Conservation (phyloP, 371 early-diverging fungal genomes). For the Mucor mucedo region DNA sequence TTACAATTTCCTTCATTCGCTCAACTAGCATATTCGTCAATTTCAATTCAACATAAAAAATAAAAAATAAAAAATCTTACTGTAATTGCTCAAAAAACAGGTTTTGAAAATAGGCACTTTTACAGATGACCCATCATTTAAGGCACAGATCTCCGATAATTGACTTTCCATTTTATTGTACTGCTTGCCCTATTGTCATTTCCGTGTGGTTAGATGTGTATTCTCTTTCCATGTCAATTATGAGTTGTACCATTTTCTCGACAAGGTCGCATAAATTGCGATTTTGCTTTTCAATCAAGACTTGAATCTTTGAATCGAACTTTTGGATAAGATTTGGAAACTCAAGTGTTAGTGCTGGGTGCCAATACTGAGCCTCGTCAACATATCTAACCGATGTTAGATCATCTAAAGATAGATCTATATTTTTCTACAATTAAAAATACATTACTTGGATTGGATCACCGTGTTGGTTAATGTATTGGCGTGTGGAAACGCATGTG, state of each 20-base stretch:
- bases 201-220: background rate
- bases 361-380: constrained; percentile 53
- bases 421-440: background rate
- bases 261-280: constrained; percentile 27
- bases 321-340: constrained; percentile 40
- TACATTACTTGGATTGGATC: constrained; percentile 43
- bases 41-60: background rate
- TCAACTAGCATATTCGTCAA: constrained; percentile 10
- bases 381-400: constrained; percentile 35
- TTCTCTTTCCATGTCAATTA: background rate
- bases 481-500: constrained; percentile 40
- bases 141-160: constrained; percentile 22
- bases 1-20: constrained; percentile 24
- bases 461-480: constrained; percentile 44
- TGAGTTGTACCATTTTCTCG: constrained; percentile 34
- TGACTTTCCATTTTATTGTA: constrained; percentile 42
- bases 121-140: constrained; percentile 23
- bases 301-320: constrained; percentile 40
- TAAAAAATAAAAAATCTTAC: constrained; percentile 24
- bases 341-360: constrained; percentile 36
- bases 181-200: constrained; percentile 35
- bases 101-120: constrained; percentile 38
- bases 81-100: constrained; percentile 39
- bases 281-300: constrained; percentile 27
- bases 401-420: background rate